Conservation (phyloP, 164 flowering plant species). For the Nelumbo lutea region DNA sequence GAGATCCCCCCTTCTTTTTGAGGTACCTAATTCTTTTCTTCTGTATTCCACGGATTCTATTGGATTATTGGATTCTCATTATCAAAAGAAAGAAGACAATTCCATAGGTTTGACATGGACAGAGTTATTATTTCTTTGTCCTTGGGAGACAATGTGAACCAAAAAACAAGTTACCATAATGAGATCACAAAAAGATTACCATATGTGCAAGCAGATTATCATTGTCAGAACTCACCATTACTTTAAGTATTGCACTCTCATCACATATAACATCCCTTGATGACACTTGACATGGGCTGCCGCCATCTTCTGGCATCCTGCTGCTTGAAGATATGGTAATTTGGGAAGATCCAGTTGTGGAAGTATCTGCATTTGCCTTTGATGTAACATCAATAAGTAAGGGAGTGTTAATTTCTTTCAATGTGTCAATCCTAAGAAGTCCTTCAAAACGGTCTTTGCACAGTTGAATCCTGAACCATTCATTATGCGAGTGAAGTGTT, state of each 20-base stretch:
- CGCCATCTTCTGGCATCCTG: slow-evolving; percentile 60
- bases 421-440: slow-evolving; percentile 63
- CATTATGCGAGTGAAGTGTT: slow-evolving; percentile 76
- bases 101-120: background rate
- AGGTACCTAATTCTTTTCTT: no score
- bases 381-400: slow-evolving; percentile 37
- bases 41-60: no score
- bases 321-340: slow-evolving; percentile 58
- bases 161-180: background rate
- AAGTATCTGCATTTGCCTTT: slow-evolving; percentile 47
- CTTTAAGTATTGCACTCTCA: slow-evolving; percentile 92
- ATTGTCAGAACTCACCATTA: slow-evolving; percentile 71
- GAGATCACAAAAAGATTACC: background rate
- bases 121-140: no score
- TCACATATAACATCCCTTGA: slow-evolving; percentile 64
- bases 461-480: slow-evolving; percentile 94
- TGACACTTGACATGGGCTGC: slow-evolving; percentile 66
- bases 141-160: no score
- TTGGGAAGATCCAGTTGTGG: slow-evolving; percentile 67
- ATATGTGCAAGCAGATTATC: background rate
- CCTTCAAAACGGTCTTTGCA: slow-evolving; percentile 92
- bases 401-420: slow-evolving; percentile 58
- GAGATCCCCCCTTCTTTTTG: no score
- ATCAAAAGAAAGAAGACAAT: background rate
- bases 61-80: background rate